Evolutionary conservation across 2,329 filamentous ascomycete genomes (phyloP), one percentile per base, ranked within the genome.

Genomic region (Ophiostoma sp.): DNA sequence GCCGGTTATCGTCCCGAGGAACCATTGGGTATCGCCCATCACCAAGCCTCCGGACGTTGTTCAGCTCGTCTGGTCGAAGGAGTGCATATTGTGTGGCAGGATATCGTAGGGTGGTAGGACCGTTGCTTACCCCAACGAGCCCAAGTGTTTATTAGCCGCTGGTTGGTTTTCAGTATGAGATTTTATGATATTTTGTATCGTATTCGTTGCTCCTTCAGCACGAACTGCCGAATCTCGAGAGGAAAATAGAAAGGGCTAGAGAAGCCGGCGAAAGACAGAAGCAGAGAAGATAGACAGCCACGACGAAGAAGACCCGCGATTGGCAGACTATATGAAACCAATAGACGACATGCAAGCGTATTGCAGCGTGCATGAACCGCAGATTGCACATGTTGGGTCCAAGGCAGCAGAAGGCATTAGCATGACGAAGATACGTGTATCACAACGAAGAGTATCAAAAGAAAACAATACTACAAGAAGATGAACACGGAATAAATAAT

Each of bases 1-100:
- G 14, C 38, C 60, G 60, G 60, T n/a, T 63, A 63, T 41, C 60
- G n/a, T 63, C 60, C 60, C 60, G 60, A 63, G 7, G 36, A 62
- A 62, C 58, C 58, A 62, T 41, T 62, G 60, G 38, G 60, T 38
- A 41, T 27, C 60, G 60, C 40, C 40, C n/a, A 41, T 63, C 38
- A 42, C 14, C 9, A 41, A 63, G 55, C 27, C 55, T 18, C 27
- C 55, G 55, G 55, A 60, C 36, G 27, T 38, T 38, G 27, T 60
- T 60, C 55, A 60, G 55, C 55, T 60, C 38, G 27, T 18, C 55
- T 60, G 27, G 55, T 60, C 6, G 55, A 60, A 60, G 27, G 55
- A 16, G 27, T 60, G 55, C 55, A 60, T 60, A 60, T 60, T 36
- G 55, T 60, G 55, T 52, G 49, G 49, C 55, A 60, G 11, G 11